Percentiles rank a stretch among this genome's conserved stretches.
These are phyloP conservation scores for Microdochium paspali DNA, from an alignment of 2,329 filamentous ascomycete genomes.

Conservation along the genomic window DNA sequence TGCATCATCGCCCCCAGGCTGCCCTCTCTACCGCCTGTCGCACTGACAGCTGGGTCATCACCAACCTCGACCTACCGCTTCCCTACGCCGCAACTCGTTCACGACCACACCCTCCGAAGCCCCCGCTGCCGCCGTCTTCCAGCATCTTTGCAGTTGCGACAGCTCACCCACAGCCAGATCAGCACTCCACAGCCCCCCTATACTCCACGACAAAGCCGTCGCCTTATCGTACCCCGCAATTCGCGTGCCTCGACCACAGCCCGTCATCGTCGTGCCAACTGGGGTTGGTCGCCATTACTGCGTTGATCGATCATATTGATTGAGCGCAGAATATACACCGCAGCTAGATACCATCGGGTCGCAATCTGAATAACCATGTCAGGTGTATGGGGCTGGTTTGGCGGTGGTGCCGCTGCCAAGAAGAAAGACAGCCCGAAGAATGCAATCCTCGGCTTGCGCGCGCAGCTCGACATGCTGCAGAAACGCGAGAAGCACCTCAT, in stretches of 20 bases:
- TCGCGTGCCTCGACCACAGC: not conserved
- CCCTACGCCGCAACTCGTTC: not conserved
- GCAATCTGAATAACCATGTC: constrained; percentile 39
- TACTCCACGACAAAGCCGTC: not conserved
- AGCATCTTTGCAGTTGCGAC: too few species aligned
- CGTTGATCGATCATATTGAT: constrained; percentile 4
- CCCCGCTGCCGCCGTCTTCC: too few species aligned
- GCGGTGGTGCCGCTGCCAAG: constrained; percentile 71
- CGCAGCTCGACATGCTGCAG: constrained; percentile 93
- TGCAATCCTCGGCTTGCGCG: constrained; percentile 79
- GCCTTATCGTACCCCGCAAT: not conserved
- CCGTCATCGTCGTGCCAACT: not conserved
- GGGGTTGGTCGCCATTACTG: not conserved
- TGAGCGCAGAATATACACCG: constrained; percentile 1
- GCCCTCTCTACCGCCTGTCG: not conserved
- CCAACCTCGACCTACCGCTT: not conserved
- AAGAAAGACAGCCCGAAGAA: constrained; percentile 94
- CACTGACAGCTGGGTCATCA: not conserved
- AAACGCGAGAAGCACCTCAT: constrained; percentile 90
- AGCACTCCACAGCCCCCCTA: too few species aligned
- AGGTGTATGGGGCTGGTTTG: constrained; percentile 82
- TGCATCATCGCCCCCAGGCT: not conserved
- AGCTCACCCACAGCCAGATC: too few species aligned
- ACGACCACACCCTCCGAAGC: not conserved
- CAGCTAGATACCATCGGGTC: constrained; percentile 3